These are phyloP conservation scores for Fragaria ananassa DNA, from an alignment of 306 rosid genomes.

Conservation along the genomic window DNA sequence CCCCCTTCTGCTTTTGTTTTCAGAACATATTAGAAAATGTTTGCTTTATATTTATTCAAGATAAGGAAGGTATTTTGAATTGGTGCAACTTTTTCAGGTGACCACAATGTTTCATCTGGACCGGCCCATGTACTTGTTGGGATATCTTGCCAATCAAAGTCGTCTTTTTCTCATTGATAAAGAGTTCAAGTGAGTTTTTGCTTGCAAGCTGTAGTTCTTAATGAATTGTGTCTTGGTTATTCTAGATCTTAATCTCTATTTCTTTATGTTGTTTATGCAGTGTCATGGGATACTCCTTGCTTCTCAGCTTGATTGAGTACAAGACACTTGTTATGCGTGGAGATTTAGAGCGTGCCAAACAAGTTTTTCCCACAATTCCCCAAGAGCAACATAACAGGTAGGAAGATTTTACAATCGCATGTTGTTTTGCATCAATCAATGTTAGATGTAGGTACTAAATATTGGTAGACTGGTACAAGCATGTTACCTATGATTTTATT, in stretches of 20 bases:
- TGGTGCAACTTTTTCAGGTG: constrained; percentile 48
- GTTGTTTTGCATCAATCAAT: background rate
- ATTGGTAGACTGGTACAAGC: background rate
- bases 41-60: background rate
- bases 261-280: constrained; percentile 40
- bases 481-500: background rate
- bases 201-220: constrained; percentile 18
- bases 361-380: constrained; percentile 81
- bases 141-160: constrained; percentile 94
- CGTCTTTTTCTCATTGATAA: constrained; percentile 86
- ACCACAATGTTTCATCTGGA: constrained; percentile 98
- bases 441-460: background rate
- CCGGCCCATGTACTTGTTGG: constrained; percentile 99
- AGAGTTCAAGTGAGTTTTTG: constrained; percentile 80
- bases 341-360: constrained; percentile 76
- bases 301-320: constrained; percentile 95
- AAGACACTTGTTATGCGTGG: constrained; percentile 99
- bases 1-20: background rate
- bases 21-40: background rate
- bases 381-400: constrained; percentile 88
- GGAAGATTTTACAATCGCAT: background rate
- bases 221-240: background rate
- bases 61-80: constrained; percentile 19
- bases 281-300: constrained; percentile 82
- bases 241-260: background rate